Conservation (phyloP, 371 early-diverging fungal genomes). For the Apophysomyces ossiformis region DNA sequence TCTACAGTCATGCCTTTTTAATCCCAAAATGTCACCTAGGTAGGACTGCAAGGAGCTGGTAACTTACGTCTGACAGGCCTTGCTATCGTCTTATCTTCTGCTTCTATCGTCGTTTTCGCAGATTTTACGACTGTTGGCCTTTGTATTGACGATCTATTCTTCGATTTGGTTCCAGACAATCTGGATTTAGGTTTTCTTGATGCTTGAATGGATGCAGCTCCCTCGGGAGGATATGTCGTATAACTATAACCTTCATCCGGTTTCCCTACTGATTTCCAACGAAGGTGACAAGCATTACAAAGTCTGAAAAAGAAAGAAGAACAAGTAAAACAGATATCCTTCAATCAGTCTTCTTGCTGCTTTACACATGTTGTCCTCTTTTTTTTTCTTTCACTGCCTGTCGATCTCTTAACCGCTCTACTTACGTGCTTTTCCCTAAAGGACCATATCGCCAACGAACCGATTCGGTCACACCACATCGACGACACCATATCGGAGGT, state of each 20-base stretch:
- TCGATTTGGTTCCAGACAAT: background rate
- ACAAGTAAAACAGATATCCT: background rate
- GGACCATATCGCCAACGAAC: conserved; percentile 7
- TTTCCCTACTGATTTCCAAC: conserved; percentile 11
- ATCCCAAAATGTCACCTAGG: background rate
- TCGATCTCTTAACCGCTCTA: background rate
- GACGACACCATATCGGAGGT: conserved; percentile 3
- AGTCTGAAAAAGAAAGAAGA: background rate
- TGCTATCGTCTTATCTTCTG: background rate
- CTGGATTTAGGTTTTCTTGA: background rate
- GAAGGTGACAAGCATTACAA: conserved; percentile 7
- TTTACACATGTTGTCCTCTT: too few relatives aligned
- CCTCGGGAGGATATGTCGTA: conserved; percentile 6
- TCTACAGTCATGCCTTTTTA: background rate
- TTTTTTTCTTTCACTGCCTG: too few relatives aligned
- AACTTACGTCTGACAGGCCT: background rate
- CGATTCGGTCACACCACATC: conserved; percentile 5
- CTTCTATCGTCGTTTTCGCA: background rate
- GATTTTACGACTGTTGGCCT: background rate
- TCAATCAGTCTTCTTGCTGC: too few relatives aligned
- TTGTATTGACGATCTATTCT: background rate
- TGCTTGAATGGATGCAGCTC: conserved; percentile 4
- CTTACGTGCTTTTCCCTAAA: conserved; percentile 7
- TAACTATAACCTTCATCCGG: conserved; percentile 3
- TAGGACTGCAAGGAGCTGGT: background rate